Percentiles rank a stretch among this genome's conserved stretches.
Conservation (phyloP, 2,329 filamentous ascomycete genomes). For the Colletotrichum tabaci region DNA sequence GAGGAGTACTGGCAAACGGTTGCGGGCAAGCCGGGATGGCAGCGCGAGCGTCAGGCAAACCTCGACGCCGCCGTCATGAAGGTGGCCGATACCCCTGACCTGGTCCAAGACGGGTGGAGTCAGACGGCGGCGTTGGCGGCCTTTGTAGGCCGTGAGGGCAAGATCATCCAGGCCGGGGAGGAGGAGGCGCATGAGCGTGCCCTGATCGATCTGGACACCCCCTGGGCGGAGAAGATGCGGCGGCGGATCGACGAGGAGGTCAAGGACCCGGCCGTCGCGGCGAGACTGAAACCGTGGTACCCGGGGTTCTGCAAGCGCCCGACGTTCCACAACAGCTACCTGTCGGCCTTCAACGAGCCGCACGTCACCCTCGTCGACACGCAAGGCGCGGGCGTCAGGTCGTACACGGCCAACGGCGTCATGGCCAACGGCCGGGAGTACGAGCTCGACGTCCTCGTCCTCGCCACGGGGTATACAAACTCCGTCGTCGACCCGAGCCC, state of each 20-base stretch:
- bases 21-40: slow-evolving; percentile 62
- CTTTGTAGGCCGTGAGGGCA: slow-evolving; percentile 56
- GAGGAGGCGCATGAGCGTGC: slow-evolving; percentile 58
- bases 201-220: slow-evolving; percentile 58
- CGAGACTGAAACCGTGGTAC: slow-evolving; percentile 71
- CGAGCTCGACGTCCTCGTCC: slow-evolving; percentile 57
- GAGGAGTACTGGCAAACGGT: slow-evolving; percentile 53
- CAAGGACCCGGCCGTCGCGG: slow-evolving; percentile 63
- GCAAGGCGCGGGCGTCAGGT: slow-evolving; percentile 64
- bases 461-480: slow-evolving; percentile 55
- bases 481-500: slow-evolving; percentile 42
- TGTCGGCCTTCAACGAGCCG: slow-evolving; percentile 69
- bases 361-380: slow-evolving; percentile 75
- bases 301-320: slow-evolving; percentile 74
- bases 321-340: slow-evolving; percentile 72
- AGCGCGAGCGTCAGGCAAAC: slow-evolving; percentile 58
- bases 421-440: slow-evolving; percentile 61
- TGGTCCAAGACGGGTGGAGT: slow-evolving; percentile 65
- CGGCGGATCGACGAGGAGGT: slow-evolving; percentile 63
- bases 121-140: slow-evolving; percentile 54
- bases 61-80: slow-evolving; percentile 58
- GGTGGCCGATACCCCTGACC: slow-evolving; percentile 48
- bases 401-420: slow-evolving; percentile 60
- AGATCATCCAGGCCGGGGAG: slow-evolving; percentile 54
- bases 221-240: slow-evolving; percentile 59